A percentile compares a stretch with the other conserved stretches of the same genome.
These are phyloP conservation scores for Colletotrichum sansevieriae DNA, from an alignment of 2,329 filamentous ascomycete genomes.

Conservation along the genomic window DNA sequence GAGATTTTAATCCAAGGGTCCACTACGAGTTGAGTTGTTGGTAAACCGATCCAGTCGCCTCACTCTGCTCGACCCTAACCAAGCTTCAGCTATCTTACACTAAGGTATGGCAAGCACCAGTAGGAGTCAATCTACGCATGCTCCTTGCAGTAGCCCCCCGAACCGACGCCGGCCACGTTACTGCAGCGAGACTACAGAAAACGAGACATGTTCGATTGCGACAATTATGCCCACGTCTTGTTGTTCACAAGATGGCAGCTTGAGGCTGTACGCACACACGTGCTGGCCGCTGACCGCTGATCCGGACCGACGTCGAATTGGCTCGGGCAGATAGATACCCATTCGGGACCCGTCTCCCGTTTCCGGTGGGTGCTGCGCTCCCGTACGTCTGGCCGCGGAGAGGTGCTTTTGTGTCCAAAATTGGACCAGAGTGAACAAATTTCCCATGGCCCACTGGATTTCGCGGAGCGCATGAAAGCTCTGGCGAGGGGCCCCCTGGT, in stretches of 20 bases:
- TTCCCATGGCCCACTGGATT: constrained; percentile 41
- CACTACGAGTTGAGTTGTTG: constrained; percentile 1
- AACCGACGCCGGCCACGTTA: neutral
- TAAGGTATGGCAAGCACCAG: constrained; percentile 8
- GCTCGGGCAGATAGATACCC: constrained; percentile 24
- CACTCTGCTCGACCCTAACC: constrained; percentile 15
- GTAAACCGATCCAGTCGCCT: constrained; percentile 24
- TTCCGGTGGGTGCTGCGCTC: constrained; percentile 24
- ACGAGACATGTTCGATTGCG: constrained; percentile 4
- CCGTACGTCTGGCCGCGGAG: constrained; percentile 38
- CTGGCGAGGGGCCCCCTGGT: constrained; percentile 34
- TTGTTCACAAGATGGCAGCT: neutral
- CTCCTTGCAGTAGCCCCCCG: constrained; percentile 9
- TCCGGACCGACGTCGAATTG: constrained; percentile 10
- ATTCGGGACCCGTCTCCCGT: constrained; percentile 34
- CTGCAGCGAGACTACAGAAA: constrained; percentile 5
- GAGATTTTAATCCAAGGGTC: constrained; percentile 37
- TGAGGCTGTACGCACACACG: neutral
- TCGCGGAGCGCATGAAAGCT: constrained; percentile 41
- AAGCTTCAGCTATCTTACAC: constrained; percentile 1
- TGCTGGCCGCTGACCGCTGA: constrained; percentile 22
- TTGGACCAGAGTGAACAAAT: constrained; percentile 35
- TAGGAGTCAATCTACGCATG: constrained; percentile 3
- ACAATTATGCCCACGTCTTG: neutral
- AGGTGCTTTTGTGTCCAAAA: constrained; percentile 36